Percentiles rank a stretch among this genome's conserved stretches.
phyloP scores from a whole-genome alignment of 306 rosid species.

The Quercus robur region DNA sequence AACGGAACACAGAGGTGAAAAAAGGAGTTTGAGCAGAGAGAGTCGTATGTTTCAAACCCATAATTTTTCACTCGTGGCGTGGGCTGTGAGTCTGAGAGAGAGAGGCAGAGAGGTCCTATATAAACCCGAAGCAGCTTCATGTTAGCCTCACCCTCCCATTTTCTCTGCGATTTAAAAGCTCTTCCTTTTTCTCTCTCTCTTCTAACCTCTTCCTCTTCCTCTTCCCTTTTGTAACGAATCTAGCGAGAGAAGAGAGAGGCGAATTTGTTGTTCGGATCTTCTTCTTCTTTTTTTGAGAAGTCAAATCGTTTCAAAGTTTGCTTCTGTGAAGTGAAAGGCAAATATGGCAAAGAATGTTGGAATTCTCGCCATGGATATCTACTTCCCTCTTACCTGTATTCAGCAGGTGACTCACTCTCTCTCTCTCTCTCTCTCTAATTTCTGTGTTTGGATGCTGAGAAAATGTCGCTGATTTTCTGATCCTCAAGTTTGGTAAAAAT shows the following conservation, averaged over 20 bases:
- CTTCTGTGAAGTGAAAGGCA: not conserved
- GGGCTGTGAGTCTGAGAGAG: not conserved
- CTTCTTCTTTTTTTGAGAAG: not conserved
- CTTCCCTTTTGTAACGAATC: not conserved
- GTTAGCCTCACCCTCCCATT: conserved; percentile 14
- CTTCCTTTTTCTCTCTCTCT: not conserved
- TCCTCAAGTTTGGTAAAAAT: too few species aligned
- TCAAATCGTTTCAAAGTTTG: not conserved
- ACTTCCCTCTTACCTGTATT: conserved; percentile 81
- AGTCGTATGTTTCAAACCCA: too few species aligned
- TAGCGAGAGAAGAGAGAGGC: not conserved
- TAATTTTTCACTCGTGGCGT: not conserved
- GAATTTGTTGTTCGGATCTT: not conserved
- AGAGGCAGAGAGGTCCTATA: not conserved
- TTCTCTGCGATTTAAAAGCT: conserved; percentile 1
- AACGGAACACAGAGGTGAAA: not conserved
- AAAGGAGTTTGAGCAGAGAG: too few species aligned
- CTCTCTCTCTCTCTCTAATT: not conserved
- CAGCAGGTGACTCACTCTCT: conserved; percentile 62
- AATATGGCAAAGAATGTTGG: conserved; percentile 88
- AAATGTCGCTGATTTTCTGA: not conserved
- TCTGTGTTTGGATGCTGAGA: not conserved
- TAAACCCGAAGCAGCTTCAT: not conserved
- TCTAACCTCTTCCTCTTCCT: not conserved
- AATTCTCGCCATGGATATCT: conserved; percentile 89